These are phyloP conservation scores for Xerophyta viscosa DNA, from an alignment of 106 monocot species.

Conservation along the genomic window DNA sequence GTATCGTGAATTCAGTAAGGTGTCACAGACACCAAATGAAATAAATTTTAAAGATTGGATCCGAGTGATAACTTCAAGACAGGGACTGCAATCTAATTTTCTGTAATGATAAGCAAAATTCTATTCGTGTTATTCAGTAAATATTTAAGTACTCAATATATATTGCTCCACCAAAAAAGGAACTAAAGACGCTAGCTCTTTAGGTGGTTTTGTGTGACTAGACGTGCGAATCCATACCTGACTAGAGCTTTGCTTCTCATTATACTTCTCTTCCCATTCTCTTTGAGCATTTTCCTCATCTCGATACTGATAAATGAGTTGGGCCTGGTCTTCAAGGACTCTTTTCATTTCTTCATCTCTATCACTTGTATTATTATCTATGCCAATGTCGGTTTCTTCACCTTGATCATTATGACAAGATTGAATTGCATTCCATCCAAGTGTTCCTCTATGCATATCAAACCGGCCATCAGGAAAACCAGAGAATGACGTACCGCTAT, in stretches of 20 bases:
- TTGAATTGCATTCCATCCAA: constrained; percentile 1
- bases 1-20: too few species aligned
- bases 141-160: too few species aligned
- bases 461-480: constrained; percentile 14
- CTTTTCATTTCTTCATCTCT: constrained; percentile 61
- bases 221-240: constrained; percentile 33
- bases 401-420: constrained; percentile 17
- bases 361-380: constrained; percentile 12
- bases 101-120: too few species aligned
- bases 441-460: constrained; percentile 18
- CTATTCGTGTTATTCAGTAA: too few species aligned
- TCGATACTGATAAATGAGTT: constrained; percentile 62
- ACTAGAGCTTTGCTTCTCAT: constrained; percentile 26
- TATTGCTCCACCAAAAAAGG: too few species aligned
- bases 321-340: constrained; percentile 69
- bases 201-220: too few species aligned
- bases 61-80: too few species aligned
- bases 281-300: constrained; percentile 89
- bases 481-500: background rate
- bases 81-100: too few species aligned
- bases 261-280: constrained; percentile 82
- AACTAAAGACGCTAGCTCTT: too few species aligned
- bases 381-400: constrained; percentile 3
- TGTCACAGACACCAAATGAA: too few species aligned
- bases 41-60: too few species aligned